Evolutionary conservation across 2,329 filamentous ascomycete genomes (phyloP).

Genomic region (Fusarium torreyae): DNA sequence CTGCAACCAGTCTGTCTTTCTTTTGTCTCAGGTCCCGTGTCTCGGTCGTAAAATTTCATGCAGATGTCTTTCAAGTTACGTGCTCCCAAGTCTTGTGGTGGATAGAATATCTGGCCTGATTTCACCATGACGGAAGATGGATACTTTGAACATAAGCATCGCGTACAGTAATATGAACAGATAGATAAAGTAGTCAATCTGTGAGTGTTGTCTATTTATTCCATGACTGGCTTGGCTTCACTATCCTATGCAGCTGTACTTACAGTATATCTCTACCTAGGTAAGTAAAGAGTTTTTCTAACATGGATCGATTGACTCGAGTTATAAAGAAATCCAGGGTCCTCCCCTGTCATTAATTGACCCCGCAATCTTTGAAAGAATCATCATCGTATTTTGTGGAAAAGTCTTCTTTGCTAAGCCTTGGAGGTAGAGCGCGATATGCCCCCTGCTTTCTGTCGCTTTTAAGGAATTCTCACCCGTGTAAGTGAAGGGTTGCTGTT

Average conservation of each 20-base stretch:
- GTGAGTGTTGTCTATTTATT: not conserved
- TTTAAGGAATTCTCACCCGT: slow-evolving; percentile 24
- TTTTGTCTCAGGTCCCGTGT: slow-evolving; percentile 22
- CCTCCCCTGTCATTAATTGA: slow-evolving; percentile 18
- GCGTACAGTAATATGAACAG: too few relatives aligned
- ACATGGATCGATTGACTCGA: too few relatives aligned
- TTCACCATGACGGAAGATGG: too few relatives aligned
- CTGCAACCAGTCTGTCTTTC: slow-evolving; percentile 8
- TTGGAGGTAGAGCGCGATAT: not conserved
- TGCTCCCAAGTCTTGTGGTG: not conserved
- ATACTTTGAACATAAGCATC: too few relatives aligned
- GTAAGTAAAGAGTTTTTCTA: too few relatives aligned
- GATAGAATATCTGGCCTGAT: too few relatives aligned
- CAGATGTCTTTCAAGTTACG: slow-evolving; percentile 21
- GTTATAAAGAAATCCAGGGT: slow-evolving; percentile 23
- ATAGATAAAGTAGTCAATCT: not conserved
- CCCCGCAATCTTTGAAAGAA: slow-evolving; percentile 11
- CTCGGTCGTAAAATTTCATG: slow-evolving; percentile 22
- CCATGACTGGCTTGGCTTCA: not conserved
- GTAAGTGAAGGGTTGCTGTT: slow-evolving; percentile 6
- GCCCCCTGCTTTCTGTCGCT: not conserved
- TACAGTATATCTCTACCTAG: too few relatives aligned
- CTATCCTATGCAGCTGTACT: too few relatives aligned
- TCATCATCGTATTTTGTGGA: not conserved
- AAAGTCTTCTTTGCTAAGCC: not conserved